phyloP scores from a whole-genome alignment of 2,329 filamentous ascomycete genomes.

The Alternaria panax region DNA sequence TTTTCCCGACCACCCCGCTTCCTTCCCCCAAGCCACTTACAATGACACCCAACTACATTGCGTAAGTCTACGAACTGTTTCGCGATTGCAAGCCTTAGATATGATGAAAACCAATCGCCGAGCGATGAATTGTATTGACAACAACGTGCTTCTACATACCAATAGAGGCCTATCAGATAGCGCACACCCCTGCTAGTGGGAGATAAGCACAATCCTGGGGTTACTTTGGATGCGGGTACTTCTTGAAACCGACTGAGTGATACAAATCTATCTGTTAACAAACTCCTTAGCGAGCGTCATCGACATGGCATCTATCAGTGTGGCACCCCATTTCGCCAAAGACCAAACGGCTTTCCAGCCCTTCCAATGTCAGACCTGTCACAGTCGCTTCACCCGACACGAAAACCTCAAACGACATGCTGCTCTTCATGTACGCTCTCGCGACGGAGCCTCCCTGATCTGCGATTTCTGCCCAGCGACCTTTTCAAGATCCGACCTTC shows the following conservation, averaged over 20 bases:
- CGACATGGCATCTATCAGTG: not conserved
- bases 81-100: not conserved
- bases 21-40: not conserved
- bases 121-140: not conserved
- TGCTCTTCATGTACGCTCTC: slow-evolving; percentile 23
- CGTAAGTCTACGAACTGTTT: not conserved
- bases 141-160: not conserved
- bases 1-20: not conserved
- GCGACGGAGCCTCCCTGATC: slow-evolving; percentile 15
- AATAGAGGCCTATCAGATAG: not conserved
- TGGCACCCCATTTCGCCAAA: not conserved
- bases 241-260: not conserved
- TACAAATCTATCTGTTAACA: not conserved
- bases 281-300: not conserved
- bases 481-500: slow-evolving; percentile 29
- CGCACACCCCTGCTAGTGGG: not conserved
- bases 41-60: not conserved
- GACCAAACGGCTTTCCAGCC: slow-evolving; percentile 22
- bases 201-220: not conserved
- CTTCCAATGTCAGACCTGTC: slow-evolving; percentile 27
- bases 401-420: slow-evolving; percentile 34
- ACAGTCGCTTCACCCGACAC: slow-evolving; percentile 31
- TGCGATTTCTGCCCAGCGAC: slow-evolving; percentile 28
- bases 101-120: not conserved
- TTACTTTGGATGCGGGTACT: not conserved